Percentiles rank a stretch among this genome's conserved stretches.
Conservation (phyloP, 139 green algal genomes). For the Eudorina sp. region DNA sequence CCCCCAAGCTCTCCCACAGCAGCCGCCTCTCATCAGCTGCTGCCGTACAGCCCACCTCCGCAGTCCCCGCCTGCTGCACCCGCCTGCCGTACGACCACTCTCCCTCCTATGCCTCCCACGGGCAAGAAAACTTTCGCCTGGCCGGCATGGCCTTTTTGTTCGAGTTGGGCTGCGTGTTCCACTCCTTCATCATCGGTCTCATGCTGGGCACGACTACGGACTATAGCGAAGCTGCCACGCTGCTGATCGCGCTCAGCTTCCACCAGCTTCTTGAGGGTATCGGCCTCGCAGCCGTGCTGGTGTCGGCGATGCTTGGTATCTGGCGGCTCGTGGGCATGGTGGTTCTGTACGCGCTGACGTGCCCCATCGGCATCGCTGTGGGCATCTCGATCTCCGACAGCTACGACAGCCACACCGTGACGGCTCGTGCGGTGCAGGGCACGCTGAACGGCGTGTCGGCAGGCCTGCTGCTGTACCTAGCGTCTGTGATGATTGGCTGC, state of each 20-base stretch:
- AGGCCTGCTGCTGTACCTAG: slow-evolving; percentile 41
- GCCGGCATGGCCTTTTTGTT: slow-evolving; percentile 52
- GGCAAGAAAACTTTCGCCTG: background rate
- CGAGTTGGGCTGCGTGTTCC: slow-evolving; percentile 67
- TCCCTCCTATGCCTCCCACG: too few relatives aligned
- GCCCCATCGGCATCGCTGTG: slow-evolving; percentile 35
- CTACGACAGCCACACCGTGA: background rate
- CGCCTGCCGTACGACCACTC: too few relatives aligned
- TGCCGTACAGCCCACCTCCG: too few relatives aligned
- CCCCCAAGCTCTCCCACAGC: too few relatives aligned
- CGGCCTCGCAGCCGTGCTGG: slow-evolving; percentile 1
- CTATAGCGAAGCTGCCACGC: background rate
- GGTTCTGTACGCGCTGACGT: slow-evolving; percentile 20
- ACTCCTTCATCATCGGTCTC: slow-evolving; percentile 36
- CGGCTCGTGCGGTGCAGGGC: slow-evolving; percentile 24
- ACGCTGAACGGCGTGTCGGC: slow-evolving; percentile 26
- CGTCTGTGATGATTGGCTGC: background rate
- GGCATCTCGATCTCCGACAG: slow-evolving; percentile 33
- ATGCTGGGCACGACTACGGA: background rate
- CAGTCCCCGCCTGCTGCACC: too few relatives aligned
- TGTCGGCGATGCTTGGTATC: background rate
- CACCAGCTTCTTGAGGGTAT: slow-evolving; percentile 47
- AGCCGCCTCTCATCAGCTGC: too few relatives aligned
- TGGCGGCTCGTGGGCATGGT: background rate
- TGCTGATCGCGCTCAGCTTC: background rate